A percentile compares a stretch with the other conserved stretches of the same genome.
These are phyloP conservation scores for Tulasnella sp. DNA, from an alignment of 768 basidiomycete species.

Conservation along the genomic window DNA sequence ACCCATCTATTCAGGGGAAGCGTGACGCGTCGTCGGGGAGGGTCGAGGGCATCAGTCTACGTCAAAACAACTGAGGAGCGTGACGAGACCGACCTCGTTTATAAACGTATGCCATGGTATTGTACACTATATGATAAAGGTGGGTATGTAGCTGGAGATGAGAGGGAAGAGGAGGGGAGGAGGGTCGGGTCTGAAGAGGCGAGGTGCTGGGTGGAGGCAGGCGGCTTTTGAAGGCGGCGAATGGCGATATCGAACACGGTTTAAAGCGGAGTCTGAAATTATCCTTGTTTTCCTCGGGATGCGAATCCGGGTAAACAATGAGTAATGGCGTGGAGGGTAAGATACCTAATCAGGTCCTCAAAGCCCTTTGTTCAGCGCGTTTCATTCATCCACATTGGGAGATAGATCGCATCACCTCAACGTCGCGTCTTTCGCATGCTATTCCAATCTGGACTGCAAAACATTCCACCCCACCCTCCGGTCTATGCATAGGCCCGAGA, in stretches of 20 bases:
- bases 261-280: conserved; percentile 12
- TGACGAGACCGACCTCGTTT: conserved; percentile 28
- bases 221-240: conserved; percentile 15
- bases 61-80: neutral
- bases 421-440: neutral
- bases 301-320: conserved; percentile 7
- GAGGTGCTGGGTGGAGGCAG: neutral
- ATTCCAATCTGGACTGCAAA: neutral
- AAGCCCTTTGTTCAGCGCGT: neutral
- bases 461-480: neutral
- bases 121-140: neutral
- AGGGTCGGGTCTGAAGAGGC: neutral
- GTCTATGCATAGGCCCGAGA: no score
- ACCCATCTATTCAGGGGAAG: conserved; percentile 46
- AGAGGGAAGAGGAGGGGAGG: conserved; percentile 9
- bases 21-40: conserved; percentile 24
- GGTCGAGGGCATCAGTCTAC: neutral
- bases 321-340: neutral
- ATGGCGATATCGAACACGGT: conserved; percentile 10
- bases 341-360: neutral
- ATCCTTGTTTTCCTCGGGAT: neutral
- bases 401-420: neutral
- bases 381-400: neutral
- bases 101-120: conserved; percentile 31
- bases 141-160: conserved; percentile 14